These are phyloP conservation scores for Jackrogersella multiformis DNA, from an alignment of 495 filamentous ascomycete species.

Conservation along the genomic window DNA sequence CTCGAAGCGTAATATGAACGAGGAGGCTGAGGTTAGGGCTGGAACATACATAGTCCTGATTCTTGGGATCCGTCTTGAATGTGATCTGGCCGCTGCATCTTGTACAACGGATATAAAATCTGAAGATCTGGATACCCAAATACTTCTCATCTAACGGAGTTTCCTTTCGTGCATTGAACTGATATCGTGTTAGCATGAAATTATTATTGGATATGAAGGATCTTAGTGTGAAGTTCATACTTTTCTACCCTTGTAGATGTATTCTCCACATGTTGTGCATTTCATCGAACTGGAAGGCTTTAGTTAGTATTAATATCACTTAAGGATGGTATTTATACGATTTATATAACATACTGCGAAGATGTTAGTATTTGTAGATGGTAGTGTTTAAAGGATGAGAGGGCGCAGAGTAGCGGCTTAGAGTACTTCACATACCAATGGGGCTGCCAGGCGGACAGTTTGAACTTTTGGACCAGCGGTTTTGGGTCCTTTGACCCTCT, in stretches of 20 bases:
- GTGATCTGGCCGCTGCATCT: slow-evolving; percentile 89
- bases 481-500: slow-evolving; percentile 72
- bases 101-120: slow-evolving; percentile 79
- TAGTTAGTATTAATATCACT: slow-evolving; percentile 6
- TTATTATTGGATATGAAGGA: not conserved
- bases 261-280: slow-evolving; percentile 90
- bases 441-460: slow-evolving; percentile 95
- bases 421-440: slow-evolving; percentile 65
- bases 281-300: slow-evolving; percentile 68
- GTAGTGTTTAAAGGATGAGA: not conserved
- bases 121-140: slow-evolving; percentile 83
- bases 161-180: slow-evolving; percentile 87
- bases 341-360: slow-evolving; percentile 16
- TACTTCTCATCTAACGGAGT: slow-evolving; percentile 88
- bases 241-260: slow-evolving; percentile 95
- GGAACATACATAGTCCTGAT: slow-evolving; percentile 78
- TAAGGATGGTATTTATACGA: not conserved
- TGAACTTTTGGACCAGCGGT: slow-evolving; percentile 80
- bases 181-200: not conserved
- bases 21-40: not conserved
- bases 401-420: not conserved
- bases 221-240: slow-evolving; percentile 3
- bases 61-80: slow-evolving; percentile 94
- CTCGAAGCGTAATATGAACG: not conserved
- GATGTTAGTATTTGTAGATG: slow-evolving; percentile 9